A percentile compares a stretch with the other conserved stretches of the same genome.
Evolutionary conservation across 2,329 filamentous ascomycete genomes (phyloP).

Genomic region (Exophiala viscosa): DNA sequence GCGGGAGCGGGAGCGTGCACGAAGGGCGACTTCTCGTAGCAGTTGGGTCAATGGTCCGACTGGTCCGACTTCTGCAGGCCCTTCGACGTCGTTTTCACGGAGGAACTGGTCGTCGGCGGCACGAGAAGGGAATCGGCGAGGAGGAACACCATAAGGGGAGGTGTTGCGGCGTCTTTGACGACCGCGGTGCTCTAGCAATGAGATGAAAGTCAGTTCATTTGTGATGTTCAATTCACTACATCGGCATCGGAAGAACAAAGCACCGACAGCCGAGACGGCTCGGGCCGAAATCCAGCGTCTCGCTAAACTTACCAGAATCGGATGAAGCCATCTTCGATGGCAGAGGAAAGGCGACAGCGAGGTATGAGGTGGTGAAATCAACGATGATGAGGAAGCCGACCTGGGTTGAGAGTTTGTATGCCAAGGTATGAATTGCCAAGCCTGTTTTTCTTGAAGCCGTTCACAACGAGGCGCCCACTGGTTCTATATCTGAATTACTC

Average conservation of each 20-base stretch:
- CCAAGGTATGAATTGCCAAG: background rate
- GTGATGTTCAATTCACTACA: background rate
- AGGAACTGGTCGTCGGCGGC: too few species aligned
- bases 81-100: too few species aligned
- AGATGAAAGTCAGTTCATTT: slow-evolving; percentile 2
- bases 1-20: background rate
- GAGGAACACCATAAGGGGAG: background rate
- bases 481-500: too few species aligned
- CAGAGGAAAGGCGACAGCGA: background rate
- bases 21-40: background rate
- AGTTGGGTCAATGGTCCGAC: too few species aligned
- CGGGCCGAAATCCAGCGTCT: background rate
- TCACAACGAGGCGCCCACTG: background rate
- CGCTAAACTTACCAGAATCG: slow-evolving; percentile 1
- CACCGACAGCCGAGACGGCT: background rate
- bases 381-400: background rate
- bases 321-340: background rate
- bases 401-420: background rate
- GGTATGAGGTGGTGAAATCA: background rate
- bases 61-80: too few species aligned
- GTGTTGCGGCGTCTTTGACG: background rate
- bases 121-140: too few species aligned
- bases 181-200: background rate
- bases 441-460: background rate
- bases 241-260: slow-evolving; percentile 2